Percentiles rank a stretch among this genome's conserved stretches.
Conservation (phyloP, 2,329 filamentous ascomycete genomes). For the Arthroderma sp. region DNA sequence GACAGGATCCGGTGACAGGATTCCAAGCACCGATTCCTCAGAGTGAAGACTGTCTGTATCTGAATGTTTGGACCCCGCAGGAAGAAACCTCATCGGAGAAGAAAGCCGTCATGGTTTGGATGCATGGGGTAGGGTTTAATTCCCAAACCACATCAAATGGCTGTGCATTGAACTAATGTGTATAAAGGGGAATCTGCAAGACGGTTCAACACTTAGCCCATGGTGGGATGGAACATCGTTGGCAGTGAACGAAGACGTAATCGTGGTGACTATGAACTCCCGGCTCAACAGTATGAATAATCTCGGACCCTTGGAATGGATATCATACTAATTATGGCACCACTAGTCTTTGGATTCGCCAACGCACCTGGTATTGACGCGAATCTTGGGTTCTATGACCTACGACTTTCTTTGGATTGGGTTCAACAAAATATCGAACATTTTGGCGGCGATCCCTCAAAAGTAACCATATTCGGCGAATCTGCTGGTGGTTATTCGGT, state of each 20-base stretch:
- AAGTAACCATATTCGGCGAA: slow-evolving; percentile 36
- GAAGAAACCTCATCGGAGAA: not conserved
- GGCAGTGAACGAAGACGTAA: slow-evolving; percentile 1
- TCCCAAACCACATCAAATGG: not conserved
- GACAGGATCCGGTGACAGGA: too few relatives aligned
- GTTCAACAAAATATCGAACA: slow-evolving; percentile 27
- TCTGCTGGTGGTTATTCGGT: slow-evolving; percentile 45
- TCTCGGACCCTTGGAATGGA: not conserved
- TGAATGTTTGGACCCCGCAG: slow-evolving; percentile 5
- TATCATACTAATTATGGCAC: slow-evolving; percentile 35
- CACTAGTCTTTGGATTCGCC: slow-evolving; percentile 12
- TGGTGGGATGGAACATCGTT: not conserved
- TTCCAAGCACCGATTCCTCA: slow-evolving; percentile 3
- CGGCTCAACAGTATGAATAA: slow-evolving; percentile 1
- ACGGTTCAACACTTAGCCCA: too few relatives aligned
- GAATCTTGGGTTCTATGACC: slow-evolving; percentile 43
- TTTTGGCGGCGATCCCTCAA: slow-evolving; percentile 30
- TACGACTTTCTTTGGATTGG: slow-evolving; percentile 30
- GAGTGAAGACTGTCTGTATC: slow-evolving; percentile 6
- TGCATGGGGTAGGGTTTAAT: slow-evolving; percentile 3
- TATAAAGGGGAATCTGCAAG: too few relatives aligned
- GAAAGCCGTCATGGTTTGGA: slow-evolving; percentile 5
- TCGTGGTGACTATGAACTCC: slow-evolving; percentile 1
- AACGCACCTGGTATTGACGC: slow-evolving; percentile 23
- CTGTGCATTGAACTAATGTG: too few relatives aligned